phyloP scores from a whole-genome alignment of 2,329 filamentous ascomycete genomes.

The Pestalotiopsis fici region DNA sequence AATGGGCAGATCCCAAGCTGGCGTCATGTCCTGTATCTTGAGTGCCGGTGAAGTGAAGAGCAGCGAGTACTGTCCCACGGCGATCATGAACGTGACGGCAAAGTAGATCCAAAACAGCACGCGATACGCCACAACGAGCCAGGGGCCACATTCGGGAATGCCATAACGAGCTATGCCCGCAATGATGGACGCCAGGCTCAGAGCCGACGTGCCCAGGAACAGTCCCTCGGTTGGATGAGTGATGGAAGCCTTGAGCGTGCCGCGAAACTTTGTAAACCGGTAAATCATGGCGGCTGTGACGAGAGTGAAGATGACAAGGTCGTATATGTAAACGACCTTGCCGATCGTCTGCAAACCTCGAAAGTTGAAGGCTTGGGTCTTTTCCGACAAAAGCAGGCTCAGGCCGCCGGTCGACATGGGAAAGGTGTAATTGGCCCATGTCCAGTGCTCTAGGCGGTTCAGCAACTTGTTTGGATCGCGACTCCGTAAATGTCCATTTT shows the following conservation, averaged over 20 bases:
- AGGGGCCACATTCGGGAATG: constrained; percentile 37
- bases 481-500: not conserved
- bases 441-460: constrained; percentile 38
- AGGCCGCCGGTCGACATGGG: constrained; percentile 50
- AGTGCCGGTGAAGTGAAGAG: constrained; percentile 38
- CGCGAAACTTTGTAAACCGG: constrained; percentile 45
- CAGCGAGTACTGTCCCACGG: constrained; percentile 36
- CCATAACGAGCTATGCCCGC: constrained; percentile 37
- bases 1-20: constrained; percentile 36
- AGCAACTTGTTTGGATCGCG: constrained; percentile 10
- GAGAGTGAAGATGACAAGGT: constrained; percentile 45
- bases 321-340: constrained; percentile 50
- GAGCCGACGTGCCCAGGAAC: constrained; percentile 38
- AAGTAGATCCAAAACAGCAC: constrained; percentile 44
- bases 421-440: constrained; percentile 47
- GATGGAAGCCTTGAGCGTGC: constrained; percentile 44
- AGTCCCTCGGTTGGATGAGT: constrained; percentile 52
- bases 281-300: constrained; percentile 34
- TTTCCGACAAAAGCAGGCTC: constrained; percentile 39
- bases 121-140: constrained; percentile 38
- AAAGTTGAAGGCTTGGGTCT: constrained; percentile 42
- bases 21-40: constrained; percentile 38
- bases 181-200: constrained; percentile 45
- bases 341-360: constrained; percentile 50
- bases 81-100: constrained; percentile 37